A percentile compares a stretch with the other conserved stretches of the same genome.
Evolutionary conservation across 768 basidiomycete genomes (phyloP).

Genomic region (Tricholoma sp.): DNA sequence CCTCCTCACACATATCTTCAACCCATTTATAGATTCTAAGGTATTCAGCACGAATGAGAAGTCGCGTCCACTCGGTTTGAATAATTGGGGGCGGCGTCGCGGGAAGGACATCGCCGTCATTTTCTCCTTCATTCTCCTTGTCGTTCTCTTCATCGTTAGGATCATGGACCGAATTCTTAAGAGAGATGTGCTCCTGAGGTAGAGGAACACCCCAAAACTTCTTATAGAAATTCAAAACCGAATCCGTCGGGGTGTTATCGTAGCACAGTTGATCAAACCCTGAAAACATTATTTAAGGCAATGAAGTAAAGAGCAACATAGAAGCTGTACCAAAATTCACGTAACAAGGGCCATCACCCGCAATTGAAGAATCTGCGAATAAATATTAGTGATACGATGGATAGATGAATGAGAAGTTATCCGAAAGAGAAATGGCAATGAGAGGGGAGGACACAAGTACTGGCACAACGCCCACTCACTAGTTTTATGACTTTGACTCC

Average conservation of each 20-base stretch:
- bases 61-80: neutral
- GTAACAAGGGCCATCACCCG: neutral
- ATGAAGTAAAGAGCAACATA: neutral
- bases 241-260: neutral
- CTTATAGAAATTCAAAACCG: neutral
- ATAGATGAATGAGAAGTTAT: neutral
- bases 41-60: conserved; percentile 9
- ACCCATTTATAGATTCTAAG: conserved; percentile 7
- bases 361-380: neutral
- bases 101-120: neutral
- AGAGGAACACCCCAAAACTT: neutral
- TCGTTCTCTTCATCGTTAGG: neutral
- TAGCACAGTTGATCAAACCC: neutral
- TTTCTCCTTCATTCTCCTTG: neutral
- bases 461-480: neutral
- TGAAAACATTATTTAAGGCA: neutral
- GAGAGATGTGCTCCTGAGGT: neutral
- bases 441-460: neutral
- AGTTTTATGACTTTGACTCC: neutral
- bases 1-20: neutral
- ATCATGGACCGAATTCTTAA: neutral
- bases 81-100: conserved; percentile 3
- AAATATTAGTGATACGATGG: neutral
- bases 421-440: neutral
- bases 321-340: neutral